These are phyloP conservation scores for Psilocybe azurescens DNA, from an alignment of 768 basidiomycete genomes.

Conservation along the genomic window DNA sequence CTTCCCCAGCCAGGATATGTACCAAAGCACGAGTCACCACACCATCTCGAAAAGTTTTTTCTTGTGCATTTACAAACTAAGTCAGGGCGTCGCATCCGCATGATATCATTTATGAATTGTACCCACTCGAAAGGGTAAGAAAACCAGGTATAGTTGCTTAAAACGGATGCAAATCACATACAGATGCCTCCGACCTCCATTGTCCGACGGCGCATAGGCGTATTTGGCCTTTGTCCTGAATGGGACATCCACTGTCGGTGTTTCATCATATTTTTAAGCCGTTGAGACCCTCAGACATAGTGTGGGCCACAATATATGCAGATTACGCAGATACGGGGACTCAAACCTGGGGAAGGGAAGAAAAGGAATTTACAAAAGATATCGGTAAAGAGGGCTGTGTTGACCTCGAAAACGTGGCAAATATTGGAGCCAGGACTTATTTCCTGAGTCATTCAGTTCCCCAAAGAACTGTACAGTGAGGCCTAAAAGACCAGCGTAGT, in stretches of 20 bases:
- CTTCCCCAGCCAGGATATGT: background rate
- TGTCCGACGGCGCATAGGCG: constrained; percentile 26
- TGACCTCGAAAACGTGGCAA: constrained; percentile 22
- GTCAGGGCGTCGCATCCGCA: constrained; percentile 15
- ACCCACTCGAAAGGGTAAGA: background rate
- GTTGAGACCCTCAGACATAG: constrained; percentile 2
- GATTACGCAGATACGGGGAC: constrained; percentile 8
- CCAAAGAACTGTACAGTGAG: background rate
- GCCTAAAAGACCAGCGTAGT: too few species aligned
- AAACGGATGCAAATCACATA: constrained; percentile 20
- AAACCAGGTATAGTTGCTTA: constrained; percentile 17
- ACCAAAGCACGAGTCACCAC: constrained; percentile 8
- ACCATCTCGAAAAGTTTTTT: constrained; percentile 12
- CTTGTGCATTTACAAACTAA: background rate
- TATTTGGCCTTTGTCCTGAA: constrained; percentile 27
- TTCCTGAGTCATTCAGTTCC: constrained; percentile 1
- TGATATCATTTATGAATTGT: constrained; percentile 13
- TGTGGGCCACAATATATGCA: background rate
- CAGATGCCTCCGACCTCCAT: constrained; percentile 20
- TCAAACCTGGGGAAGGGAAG: constrained; percentile 3
- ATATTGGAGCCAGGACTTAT: background rate
- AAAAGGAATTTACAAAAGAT: background rate
- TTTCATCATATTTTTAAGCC: constrained; percentile 21
- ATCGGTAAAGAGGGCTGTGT: constrained; percentile 18
- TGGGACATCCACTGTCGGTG: constrained; percentile 19